Conservation (phyloP, 148 eudicot species). For the Persicaria maculosa region DNA sequence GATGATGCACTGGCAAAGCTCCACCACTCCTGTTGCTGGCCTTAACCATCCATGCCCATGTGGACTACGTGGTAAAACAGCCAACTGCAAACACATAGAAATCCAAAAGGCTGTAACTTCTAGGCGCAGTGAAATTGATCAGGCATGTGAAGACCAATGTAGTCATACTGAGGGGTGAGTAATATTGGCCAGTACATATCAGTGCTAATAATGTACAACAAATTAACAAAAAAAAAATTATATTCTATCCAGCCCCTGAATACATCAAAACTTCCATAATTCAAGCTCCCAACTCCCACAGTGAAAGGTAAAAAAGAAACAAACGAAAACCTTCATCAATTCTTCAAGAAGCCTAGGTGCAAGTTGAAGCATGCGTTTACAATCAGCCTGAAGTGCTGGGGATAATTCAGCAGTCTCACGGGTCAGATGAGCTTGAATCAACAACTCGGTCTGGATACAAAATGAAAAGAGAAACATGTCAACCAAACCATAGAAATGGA, state of each 20-base stretch:
- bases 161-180: neutral
- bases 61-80: constrained; percentile 68
- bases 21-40: constrained; percentile 87
- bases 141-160: neutral
- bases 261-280: neutral
- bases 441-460: constrained; percentile 62
- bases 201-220: neutral
- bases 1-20: constrained; percentile 80
- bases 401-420: constrained; percentile 41
- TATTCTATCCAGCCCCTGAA: constrained; percentile 6
- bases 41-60: constrained; percentile 99
- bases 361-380: constrained; percentile 25
- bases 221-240: neutral
- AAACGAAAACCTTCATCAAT: constrained; percentile 25
- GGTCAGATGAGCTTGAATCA: constrained; percentile 82
- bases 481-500: neutral
- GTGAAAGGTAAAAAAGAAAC: neutral
- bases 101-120: neutral
- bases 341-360: constrained; percentile 33
- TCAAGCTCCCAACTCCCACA: neutral
- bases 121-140: neutral
- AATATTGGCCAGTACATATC: no score
- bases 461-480: constrained; percentile 1
- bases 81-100: constrained; percentile 47
- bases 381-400: constrained; percentile 20